Evolutionary conservation across 495 filamentous ascomycete genomes (phyloP), one percentile per base, ranked within the genome.

Genomic region (Clavariopsis aquatica): DNA sequence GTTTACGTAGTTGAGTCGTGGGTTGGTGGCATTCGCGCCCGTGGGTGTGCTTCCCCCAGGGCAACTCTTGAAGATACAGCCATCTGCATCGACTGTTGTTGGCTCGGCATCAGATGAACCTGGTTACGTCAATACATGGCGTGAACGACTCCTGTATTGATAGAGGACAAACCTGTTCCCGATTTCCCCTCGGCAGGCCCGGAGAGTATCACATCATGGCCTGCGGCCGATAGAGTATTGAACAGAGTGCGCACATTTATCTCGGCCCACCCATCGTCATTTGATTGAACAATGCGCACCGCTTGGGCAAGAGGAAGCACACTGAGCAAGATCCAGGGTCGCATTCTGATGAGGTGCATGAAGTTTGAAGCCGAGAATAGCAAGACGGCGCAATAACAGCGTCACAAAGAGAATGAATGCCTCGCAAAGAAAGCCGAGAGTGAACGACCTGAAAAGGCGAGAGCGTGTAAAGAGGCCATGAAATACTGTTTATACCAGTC

Each of bases 241-340:
- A 83, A 83, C 46, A 88, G 74, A 1, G 77, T 73, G 17, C 87
- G 80, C 31, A 85, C 78, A 65, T 90, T 89, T 17, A 79, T 80
- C 69, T 88, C 86, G 2, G 86, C 87, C 86, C 86, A 90, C 22
- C 87, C 86, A 75, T 90, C 87, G 65, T 89, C 87, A 68, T 90
- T 89, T 52, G 82, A 83, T 27, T 84, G 84, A 52, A 90, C 72
- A 51, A 65, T 57, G 27, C 57, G 56, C 20, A 49, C 55, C 1
- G 56, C 62, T 27, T 60, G 56, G 3, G 62, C 24, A 24, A 57
- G 20, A 24, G 62, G 52, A 45, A 65, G 31, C 43, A 57, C 17
- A 19, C n/a, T 28, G 51, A 65, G 52, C n/a, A 69, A 41, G 28
- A 57, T 26, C 15, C 13, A 51, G 51, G 57, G 54, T 23, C 56